Evolutionary conservation across 371 early-diverging fungal species (phyloP).

Genomic region (Rozella allomycis): DNA sequence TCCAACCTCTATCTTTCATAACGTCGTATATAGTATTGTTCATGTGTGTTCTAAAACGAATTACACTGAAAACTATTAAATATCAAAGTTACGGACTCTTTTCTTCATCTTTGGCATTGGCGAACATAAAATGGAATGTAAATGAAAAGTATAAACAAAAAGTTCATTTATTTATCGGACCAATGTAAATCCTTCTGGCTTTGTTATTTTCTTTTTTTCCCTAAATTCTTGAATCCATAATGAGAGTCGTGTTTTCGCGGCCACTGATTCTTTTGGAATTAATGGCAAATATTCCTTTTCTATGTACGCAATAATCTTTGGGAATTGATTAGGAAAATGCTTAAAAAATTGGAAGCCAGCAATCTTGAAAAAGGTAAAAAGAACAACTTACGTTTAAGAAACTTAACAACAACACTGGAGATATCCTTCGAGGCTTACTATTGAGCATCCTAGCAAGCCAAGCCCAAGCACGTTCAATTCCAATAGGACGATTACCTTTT

Average conservation of each 20-base stretch:
- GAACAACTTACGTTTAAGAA: constrained; percentile 35
- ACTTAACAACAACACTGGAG: constrained; percentile 35
- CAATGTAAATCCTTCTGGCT: too few species aligned
- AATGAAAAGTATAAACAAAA: too few species aligned
- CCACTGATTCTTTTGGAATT: constrained; percentile 7
- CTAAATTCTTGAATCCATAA: constrained; percentile 24
- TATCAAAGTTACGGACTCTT: too few species aligned
- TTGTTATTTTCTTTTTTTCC: too few species aligned
- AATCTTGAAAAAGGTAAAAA: constrained; percentile 9
- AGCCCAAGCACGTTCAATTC: constrained; percentile 44
- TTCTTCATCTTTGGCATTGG: too few species aligned
- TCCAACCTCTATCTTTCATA: constrained; percentile 30
- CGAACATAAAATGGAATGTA: too few species aligned
- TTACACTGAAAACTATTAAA: neutral
- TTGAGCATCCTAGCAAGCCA: constrained; percentile 60
- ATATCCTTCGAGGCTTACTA: constrained; percentile 42
- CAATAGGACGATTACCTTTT: constrained; percentile 27
- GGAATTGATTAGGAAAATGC: constrained; percentile 8
- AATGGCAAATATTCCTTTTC: constrained; percentile 10
- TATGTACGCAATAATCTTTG: constrained; percentile 9
- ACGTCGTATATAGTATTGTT: constrained; percentile 27
- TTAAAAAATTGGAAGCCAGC: constrained; percentile 8
- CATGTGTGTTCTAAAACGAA: constrained; percentile 5
- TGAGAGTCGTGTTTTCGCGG: constrained; percentile 8
- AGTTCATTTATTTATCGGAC: too few species aligned